Base-by-base conservation (phyloP, 1,284 basidiomycete genomes). In the Cryptococcus maquisensis region DNA sequence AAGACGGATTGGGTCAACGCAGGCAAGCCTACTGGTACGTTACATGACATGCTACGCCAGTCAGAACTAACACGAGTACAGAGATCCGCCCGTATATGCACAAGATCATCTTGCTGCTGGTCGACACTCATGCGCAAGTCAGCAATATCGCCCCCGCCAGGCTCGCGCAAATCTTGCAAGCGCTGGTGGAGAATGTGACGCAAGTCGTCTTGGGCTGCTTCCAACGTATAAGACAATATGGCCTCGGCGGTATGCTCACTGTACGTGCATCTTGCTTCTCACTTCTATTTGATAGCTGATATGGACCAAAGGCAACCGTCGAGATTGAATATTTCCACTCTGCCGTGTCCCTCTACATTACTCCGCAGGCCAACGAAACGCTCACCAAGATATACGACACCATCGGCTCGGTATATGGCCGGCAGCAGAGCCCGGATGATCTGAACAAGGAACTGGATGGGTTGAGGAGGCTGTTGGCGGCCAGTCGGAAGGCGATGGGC, bases 271-370 rank as follows among this genome's bases (percentile, higher is more conserved):
- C 24, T 51, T 23, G 56, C 36, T 21, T 50, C 37, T 28, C 23
- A 8, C 9, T 21, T 28, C 10, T 45, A n/a, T 12, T n/a, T 15
- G 12, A 23, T 3, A 10, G 9, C 43, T 44, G 43, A 23, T 16
- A 23, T 23, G 24, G 35, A 15, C 37, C 16, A 44, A 68, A 96
- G 87, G 95, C 96, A 2, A 98, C 96, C 2, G 84, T 99, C 28
- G 96, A 98, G 77, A 97, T 98, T 64, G 96, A 98, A 77, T 98
- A 98, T 78, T 85, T 98, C 77, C 94, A 99, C 75, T 95, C 98
- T 77, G 94, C 90, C 5, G 81, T 98, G 39, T 84, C 86, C 28
- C 85, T 87, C 57, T 95, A 94, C 73, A 87, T 98, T 44, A 88
- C 88, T 3, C 79, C 86, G 0, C 71, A 81, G 4, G 90, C 95